phyloP scores from a whole-genome alignment of 495 filamentous ascomycete species.

The Daldinia bambusicola region DNA sequence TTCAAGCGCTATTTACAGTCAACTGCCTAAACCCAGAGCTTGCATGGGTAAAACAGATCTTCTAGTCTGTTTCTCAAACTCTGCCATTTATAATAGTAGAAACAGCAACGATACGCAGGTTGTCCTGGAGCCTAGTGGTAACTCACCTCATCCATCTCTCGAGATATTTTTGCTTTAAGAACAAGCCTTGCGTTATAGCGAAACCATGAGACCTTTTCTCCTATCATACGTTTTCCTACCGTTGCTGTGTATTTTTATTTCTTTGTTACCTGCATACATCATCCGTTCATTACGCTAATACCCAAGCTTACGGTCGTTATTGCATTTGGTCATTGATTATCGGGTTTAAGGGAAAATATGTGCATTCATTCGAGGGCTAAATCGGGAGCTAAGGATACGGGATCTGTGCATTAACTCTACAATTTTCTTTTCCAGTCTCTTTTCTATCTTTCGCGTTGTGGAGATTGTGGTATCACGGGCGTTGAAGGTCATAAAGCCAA shows the following conservation, averaged over 20 bases:
- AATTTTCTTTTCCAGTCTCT: neutral
- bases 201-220: constrained; percentile 8
- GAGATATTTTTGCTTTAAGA: neutral
- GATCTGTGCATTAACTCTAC: neutral
- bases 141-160: neutral
- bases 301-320: constrained; percentile 41
- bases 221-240: neutral
- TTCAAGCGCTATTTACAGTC: neutral
- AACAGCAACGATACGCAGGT: neutral
- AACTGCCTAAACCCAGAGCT: neutral
- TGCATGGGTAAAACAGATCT: neutral
- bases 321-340: constrained; percentile 22
- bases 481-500: neutral
- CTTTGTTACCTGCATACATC: constrained; percentile 1
- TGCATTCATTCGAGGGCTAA: neutral
- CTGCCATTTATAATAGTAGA: neutral
- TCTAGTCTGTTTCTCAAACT: neutral
- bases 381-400: neutral
- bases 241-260: constrained; percentile 8
- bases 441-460: neutral
- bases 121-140: neutral
- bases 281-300: constrained; percentile 34
- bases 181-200: neutral
- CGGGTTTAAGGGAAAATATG: neutral
- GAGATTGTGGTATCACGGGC: neutral